Conservation (phyloP, 2,329 filamentous ascomycete genomes). For the Curvularia spicifera region DNA sequence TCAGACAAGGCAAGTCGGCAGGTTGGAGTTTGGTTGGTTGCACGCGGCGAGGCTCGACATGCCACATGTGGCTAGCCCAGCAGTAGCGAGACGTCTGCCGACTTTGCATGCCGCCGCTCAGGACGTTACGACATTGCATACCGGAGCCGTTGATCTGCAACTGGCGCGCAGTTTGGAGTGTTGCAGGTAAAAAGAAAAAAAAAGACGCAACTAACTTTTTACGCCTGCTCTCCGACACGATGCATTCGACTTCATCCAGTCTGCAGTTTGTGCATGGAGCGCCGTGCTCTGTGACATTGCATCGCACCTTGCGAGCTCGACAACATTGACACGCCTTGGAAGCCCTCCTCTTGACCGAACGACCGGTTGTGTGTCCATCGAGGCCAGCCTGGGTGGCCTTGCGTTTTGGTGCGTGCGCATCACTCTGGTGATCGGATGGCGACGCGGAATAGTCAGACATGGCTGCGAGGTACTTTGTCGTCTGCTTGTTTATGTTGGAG, state of each 20-base stretch:
- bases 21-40: constrained; percentile 14
- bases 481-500: constrained; percentile 19
- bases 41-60: constrained; percentile 22
- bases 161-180: constrained; percentile 30
- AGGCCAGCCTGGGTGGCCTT: constrained; percentile 64
- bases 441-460: constrained; percentile 50
- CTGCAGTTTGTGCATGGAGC: constrained; percentile 88
- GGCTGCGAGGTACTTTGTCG: constrained; percentile 24
- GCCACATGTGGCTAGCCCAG: constrained; percentile 30
- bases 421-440: constrained; percentile 42
- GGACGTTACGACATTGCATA: constrained; percentile 9
- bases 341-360: constrained; percentile 80
- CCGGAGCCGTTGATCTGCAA: constrained; percentile 15
- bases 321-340: constrained; percentile 90
- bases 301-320: constrained; percentile 86
- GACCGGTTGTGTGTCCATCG: constrained; percentile 55
- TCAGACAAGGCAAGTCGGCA: constrained; percentile 7
- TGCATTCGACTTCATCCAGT: constrained; percentile 78
- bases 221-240: constrained; percentile 74
- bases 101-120: constrained; percentile 30
- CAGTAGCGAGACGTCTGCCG: constrained; percentile 21
- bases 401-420: constrained; percentile 58
- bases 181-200: constrained; percentile 23
- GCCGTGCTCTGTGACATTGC: constrained; percentile 87
- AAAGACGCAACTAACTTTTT: constrained; percentile 71